Conservation (phyloP, 768 basidiomycete species). For the Nidularia sp. region DNA sequence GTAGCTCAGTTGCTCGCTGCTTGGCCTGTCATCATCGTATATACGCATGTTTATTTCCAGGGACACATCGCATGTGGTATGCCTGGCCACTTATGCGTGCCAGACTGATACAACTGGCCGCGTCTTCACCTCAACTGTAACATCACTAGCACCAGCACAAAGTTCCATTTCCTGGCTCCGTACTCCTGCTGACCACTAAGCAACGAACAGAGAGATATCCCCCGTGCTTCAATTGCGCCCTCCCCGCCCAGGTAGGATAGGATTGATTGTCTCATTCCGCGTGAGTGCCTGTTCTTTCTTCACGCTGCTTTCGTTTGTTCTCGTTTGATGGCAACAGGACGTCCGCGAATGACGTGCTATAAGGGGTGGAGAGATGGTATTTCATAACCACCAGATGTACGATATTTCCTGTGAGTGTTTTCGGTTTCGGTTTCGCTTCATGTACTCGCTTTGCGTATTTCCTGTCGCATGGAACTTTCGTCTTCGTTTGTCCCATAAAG, state of each 20-base stretch:
- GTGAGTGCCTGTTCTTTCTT: slow-evolving; percentile 41
- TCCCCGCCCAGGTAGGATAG: slow-evolving; percentile 98
- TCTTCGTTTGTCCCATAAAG: too few species aligned
- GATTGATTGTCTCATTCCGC: slow-evolving; percentile 88
- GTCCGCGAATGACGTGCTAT: slow-evolving; percentile 76
- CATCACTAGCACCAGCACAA: too few species aligned
- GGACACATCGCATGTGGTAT: too few species aligned
- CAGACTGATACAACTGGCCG: too few species aligned
- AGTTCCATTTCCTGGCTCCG: neutral
- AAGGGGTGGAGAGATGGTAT: slow-evolving; percentile 87
- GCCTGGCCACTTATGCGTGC: too few species aligned
- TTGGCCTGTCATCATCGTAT: too few species aligned
- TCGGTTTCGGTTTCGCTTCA: neutral
- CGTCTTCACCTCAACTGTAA: too few species aligned
- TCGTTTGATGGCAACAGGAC: neutral
- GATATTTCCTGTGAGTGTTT: slow-evolving; percentile 85
- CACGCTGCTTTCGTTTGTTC: too few species aligned
- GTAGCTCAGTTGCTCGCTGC: too few species aligned
- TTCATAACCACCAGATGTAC: slow-evolving; percentile 96
- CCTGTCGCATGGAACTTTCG: too few species aligned
- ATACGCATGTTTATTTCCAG: too few species aligned
- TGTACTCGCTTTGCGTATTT: neutral
- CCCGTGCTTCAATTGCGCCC: slow-evolving; percentile 93
- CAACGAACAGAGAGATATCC: slow-evolving; percentile 55
- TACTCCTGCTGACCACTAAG: neutral